These are phyloP conservation scores for Fusarium subglutinans DNA, from an alignment of 2,329 filamentous ascomycete species.

Conservation along the genomic window DNA sequence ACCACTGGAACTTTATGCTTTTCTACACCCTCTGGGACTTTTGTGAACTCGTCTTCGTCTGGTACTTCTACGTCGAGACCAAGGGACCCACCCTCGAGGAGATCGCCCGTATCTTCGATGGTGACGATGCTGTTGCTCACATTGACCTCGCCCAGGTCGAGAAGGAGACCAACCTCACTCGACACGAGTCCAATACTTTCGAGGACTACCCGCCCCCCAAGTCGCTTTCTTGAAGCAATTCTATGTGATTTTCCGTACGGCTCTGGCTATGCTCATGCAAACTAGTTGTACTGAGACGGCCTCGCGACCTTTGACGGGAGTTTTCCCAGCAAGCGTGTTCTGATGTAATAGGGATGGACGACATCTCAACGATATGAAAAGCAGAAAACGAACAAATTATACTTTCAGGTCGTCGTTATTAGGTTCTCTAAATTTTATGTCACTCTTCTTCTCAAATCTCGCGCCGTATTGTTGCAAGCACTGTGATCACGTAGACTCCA, in stretches of 20 bases:
- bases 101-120: conserved; percentile 73
- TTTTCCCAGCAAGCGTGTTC: conserved; percentile 23
- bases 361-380: background rate
- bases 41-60: conserved; percentile 69
- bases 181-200: conserved; percentile 38
- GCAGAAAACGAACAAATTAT: background rate
- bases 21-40: conserved; percentile 73
- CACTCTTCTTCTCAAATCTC: background rate
- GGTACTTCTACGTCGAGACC: conserved; percentile 75
- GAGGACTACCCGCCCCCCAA: conserved; percentile 21
- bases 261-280: background rate
- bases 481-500: background rate
- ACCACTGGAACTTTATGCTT: conserved; percentile 72
- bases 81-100: conserved; percentile 74
- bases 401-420: background rate
- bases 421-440: background rate
- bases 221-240: conserved; percentile 16
- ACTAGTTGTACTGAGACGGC: background rate
- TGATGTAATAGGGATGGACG: conserved; percentile 13
- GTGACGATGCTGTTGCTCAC: conserved; percentile 65
- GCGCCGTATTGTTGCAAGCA: too few species aligned
- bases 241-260: background rate
- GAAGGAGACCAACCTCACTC: conserved; percentile 55
- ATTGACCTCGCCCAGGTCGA: conserved; percentile 65
- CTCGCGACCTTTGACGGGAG: background rate